Percentiles rank a stretch among this genome's conserved stretches.
Evolutionary conservation across 2,329 filamentous ascomycete species (phyloP).

Genomic region (Phaeosphaeriaceae sp.): DNA sequence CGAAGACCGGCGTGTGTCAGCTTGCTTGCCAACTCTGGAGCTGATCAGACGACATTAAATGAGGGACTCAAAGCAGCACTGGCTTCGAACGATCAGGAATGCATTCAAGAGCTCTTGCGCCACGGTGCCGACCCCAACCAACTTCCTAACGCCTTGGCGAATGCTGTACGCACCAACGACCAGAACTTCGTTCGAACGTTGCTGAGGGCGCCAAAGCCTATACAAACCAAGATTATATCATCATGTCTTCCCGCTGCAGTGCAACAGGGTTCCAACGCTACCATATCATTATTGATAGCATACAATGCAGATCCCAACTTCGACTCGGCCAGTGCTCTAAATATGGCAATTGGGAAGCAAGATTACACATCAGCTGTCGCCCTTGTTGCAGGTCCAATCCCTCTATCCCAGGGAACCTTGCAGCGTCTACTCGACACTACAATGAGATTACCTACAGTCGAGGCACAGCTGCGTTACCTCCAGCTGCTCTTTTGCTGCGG

Average conservation of each 20-base stretch:
- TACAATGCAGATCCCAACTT: conserved; percentile 47
- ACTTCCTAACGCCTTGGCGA: conserved; percentile 38
- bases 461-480: conserved; percentile 37
- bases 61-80: conserved; percentile 44
- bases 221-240: conserved; percentile 38
- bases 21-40: conserved; percentile 41
- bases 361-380: conserved; percentile 39
- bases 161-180: conserved; percentile 40
- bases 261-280: conserved; percentile 37
- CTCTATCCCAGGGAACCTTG: conserved; percentile 29
- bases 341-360: conserved; percentile 38
- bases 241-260: conserved; percentile 42
- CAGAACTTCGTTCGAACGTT: conserved; percentile 37
- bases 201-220: conserved; percentile 41
- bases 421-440: conserved; percentile 38
- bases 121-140: conserved; percentile 43
- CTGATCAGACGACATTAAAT: conserved; percentile 43
- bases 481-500: conserved; percentile 45
- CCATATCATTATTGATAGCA: conserved; percentile 37
- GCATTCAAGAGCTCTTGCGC: conserved; percentile 41
- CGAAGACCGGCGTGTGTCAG: conserved; percentile 39
- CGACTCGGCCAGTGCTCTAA: conserved; percentile 39
- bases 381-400: conserved; percentile 36
- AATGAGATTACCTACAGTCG: conserved; percentile 34
- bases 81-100: conserved; percentile 38